Conservation (phyloP, 225 moss, liverwort and hornwort species). For the Straminergon stramineum region DNA sequence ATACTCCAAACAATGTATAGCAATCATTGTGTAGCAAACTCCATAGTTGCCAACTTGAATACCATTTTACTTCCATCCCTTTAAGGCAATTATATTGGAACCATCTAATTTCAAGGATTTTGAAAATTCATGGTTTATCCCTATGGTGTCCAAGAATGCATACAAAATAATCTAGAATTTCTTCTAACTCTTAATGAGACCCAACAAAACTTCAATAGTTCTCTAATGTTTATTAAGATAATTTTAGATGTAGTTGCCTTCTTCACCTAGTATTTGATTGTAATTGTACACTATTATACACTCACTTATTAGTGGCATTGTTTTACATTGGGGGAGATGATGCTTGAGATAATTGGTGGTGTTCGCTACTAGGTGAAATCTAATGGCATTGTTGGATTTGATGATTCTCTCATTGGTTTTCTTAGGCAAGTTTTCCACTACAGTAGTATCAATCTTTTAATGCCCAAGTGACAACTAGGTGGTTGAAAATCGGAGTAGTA, state of each 20-base stretch:
- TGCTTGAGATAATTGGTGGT: fast-evolving
- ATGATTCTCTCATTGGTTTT: not conserved
- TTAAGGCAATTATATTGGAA: not conserved
- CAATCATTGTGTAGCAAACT: not conserved
- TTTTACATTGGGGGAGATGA: not conserved
- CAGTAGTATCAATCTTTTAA: too few relatives aligned
- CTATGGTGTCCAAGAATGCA: not conserved
- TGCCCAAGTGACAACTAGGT: not conserved
- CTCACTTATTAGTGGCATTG: fast-evolving
- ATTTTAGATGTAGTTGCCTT: not conserved
- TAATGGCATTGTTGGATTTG: not conserved
- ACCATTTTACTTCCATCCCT: not conserved
- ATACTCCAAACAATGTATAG: not conserved
- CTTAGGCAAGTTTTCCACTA: not conserved
- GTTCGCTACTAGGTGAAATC: not conserved
- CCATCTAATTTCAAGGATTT: fast-evolving
- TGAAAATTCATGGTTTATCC: not conserved
- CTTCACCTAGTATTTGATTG: fast-evolving
- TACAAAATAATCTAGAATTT: not conserved
- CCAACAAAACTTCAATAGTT: not conserved
- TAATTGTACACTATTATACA: not conserved
- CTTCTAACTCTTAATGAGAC: not conserved
- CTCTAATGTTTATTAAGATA: not conserved
- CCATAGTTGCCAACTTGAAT: not conserved
- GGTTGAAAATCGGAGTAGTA: fast-evolving